Percentiles rank a stretch among this genome's conserved stretches.
These are phyloP conservation scores for Apophysomyces variabilis DNA, from an alignment of 371 early-diverging fungal genomes.

Conservation along the genomic window DNA sequence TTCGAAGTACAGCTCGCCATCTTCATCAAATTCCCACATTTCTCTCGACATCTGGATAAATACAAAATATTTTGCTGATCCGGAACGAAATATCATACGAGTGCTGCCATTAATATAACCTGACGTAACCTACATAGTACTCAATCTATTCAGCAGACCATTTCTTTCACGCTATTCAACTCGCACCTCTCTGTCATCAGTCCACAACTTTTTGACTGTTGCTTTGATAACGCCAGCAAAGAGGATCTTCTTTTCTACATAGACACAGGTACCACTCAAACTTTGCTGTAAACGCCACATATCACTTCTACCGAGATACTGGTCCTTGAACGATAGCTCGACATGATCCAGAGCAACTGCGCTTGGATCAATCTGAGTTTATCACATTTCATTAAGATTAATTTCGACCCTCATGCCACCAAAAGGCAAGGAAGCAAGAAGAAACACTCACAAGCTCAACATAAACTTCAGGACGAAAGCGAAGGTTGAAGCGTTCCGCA, in stretches of 20 bases:
- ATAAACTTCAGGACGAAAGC: slow-evolving; percentile 66
- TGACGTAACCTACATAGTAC: slow-evolving; percentile 31
- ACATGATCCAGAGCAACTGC: slow-evolving; percentile 77
- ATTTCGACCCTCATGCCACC: no score
- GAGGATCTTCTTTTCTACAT: slow-evolving; percentile 78
- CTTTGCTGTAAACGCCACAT: slow-evolving; percentile 91
- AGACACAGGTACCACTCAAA: slow-evolving; percentile 74
- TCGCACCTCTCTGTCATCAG: slow-evolving; percentile 61
- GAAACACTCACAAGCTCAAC: slow-evolving; percentile 62
- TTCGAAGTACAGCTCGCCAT: slow-evolving; percentile 92
- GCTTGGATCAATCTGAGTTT: slow-evolving; percentile 65
- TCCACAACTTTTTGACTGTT: slow-evolving; percentile 81
- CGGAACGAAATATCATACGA: slow-evolving; percentile 90
- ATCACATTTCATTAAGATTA: slow-evolving; percentile 30
- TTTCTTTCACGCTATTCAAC: slow-evolving; percentile 6
- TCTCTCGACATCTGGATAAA: slow-evolving; percentile 96
- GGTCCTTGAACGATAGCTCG: slow-evolving; percentile 89
- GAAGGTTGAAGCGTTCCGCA: slow-evolving; percentile 44
- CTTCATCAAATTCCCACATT: slow-evolving; percentile 97
- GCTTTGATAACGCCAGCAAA: slow-evolving; percentile 81
- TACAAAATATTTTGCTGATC: slow-evolving; percentile 91
- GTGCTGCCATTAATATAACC: slow-evolving; percentile 85
- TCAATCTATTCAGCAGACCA: not conserved
- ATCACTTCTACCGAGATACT: slow-evolving; percentile 91
- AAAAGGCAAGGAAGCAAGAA: slow-evolving; percentile 11